These are phyloP conservation scores for Ophiostoma sp. DNA, from an alignment of 2,329 filamentous ascomycete genomes.

Conservation along the genomic window DNA sequence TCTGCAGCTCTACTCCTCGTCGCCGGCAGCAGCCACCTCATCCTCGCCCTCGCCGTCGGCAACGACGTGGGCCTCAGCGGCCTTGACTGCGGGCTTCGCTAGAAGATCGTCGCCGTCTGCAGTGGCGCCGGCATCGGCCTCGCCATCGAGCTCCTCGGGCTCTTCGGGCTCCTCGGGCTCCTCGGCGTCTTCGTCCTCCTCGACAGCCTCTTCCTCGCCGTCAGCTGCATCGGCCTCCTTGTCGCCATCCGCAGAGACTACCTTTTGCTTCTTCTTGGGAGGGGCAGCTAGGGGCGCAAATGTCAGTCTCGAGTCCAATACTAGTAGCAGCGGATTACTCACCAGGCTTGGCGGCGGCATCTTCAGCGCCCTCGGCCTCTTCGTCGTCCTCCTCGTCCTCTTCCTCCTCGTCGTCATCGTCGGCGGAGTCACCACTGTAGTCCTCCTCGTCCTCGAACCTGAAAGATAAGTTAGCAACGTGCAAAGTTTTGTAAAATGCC, in stretches of 20 bases:
- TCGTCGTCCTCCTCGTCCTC: conserved; percentile 41
- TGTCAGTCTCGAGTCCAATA: neutral
- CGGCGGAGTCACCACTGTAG: conserved; percentile 28
- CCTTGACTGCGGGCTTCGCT: conserved; percentile 23
- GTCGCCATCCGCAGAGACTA: conserved; percentile 32
- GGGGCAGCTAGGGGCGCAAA: conserved; percentile 32
- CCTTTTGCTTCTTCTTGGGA: conserved; percentile 50
- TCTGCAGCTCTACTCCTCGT: conserved; percentile 22
- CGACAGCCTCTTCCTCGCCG: conserved; percentile 30
- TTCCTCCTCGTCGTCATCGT: conserved; percentile 30
- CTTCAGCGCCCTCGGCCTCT: conserved; percentile 31
- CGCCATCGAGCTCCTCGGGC: conserved; percentile 30
- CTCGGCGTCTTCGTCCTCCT: conserved; percentile 21
- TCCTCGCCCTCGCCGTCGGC: conserved; percentile 19
- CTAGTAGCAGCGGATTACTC: neutral
- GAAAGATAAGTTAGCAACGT: neutral
- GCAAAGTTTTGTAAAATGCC: neutral
- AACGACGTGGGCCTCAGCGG: conserved; percentile 18
- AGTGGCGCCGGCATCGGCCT: conserved; percentile 29
- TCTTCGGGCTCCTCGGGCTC: conserved; percentile 32
- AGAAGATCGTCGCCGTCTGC: conserved; percentile 21
- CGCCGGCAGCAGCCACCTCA: conserved; percentile 23
- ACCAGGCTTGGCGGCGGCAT: conserved; percentile 20
- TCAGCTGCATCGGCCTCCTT: conserved; percentile 27
- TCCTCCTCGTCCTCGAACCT: conserved; percentile 28